Conservation (phyloP, 768 basidiomycete genomes). For the Xerocomellus amylosporus region DNA sequence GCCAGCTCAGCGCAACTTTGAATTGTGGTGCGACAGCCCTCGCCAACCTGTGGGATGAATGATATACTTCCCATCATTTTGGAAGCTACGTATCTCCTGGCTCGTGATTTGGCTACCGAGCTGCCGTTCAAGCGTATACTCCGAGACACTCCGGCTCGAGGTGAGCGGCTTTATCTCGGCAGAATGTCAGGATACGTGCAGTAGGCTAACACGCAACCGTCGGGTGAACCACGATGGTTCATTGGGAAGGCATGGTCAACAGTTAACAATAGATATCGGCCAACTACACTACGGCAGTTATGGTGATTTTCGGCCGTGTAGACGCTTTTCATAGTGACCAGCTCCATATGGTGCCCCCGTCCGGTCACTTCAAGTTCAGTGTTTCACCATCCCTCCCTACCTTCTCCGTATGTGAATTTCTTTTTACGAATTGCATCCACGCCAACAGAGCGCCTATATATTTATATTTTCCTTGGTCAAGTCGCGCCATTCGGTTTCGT, state of each 20-base stretch:
- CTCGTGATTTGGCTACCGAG: background rate
- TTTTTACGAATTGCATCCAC: background rate
- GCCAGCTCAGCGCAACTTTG: background rate
- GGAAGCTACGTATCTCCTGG: background rate
- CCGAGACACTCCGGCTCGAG: background rate
- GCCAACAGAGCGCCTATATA: background rate
- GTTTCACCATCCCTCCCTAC: background rate
- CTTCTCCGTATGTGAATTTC: background rate
- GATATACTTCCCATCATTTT: background rate
- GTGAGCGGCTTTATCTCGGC: background rate
- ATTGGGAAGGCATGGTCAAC: too few species aligned
- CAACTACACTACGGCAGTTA: background rate
- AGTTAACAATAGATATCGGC: too few species aligned
- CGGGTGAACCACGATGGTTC: too few species aligned
- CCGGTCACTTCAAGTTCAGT: background rate
- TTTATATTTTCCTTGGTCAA: background rate
- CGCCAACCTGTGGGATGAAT: constrained; percentile 5
- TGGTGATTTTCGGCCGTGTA: background rate
- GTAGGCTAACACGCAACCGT: too few species aligned
- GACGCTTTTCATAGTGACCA: background rate
- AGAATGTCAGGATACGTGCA: background rate
- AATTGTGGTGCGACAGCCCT: constrained; percentile 3
- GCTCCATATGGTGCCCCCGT: background rate
- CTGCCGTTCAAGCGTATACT: background rate
- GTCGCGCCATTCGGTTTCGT: background rate